Percentiles rank a stretch among this genome's conserved stretches.
Conservation (phyloP, 441 rosid species). For the Eruca vesicaria region DNA sequence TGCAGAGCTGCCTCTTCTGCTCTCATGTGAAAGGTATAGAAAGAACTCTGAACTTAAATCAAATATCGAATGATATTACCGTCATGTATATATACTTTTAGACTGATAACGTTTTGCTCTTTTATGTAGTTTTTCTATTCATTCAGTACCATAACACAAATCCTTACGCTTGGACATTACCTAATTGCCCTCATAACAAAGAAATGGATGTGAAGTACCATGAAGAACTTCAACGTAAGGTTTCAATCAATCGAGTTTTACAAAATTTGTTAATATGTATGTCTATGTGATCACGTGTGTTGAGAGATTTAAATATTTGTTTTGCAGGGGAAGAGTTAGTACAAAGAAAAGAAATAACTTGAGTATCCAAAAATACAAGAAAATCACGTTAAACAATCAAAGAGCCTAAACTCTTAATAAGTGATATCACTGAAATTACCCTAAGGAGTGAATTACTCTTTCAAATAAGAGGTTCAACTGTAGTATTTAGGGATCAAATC, state of each 20-base stretch:
- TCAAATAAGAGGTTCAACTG: too few species aligned
- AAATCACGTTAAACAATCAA: slow-evolving; percentile 45
- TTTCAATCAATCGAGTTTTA: slow-evolving; percentile 11
- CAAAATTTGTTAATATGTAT: neutral
- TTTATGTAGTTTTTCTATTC: slow-evolving; percentile 3
- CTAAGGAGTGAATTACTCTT: too few species aligned
- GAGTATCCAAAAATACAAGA: slow-evolving; percentile 43
- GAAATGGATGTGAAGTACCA: slow-evolving; percentile 89
- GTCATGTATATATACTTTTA: neutral
- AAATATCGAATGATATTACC: neutral
- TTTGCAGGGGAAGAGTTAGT: slow-evolving; percentile 61
- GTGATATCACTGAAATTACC: too few species aligned
- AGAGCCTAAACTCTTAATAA: slow-evolving; percentile 34
- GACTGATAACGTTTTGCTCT: neutral
- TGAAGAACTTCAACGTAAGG: slow-evolving; percentile 70
- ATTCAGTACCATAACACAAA: slow-evolving; percentile 63
- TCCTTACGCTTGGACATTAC: slow-evolving; percentile 83
- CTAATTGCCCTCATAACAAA: slow-evolving; percentile 80
- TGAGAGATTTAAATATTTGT: neutral
- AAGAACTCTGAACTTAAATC: neutral
- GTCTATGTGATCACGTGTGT: neutral
- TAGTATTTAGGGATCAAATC: too few species aligned
- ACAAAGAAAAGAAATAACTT: slow-evolving; percentile 46
- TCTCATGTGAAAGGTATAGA: slow-evolving; percentile 58
- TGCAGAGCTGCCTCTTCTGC: slow-evolving; percentile 85